Evolutionary conservation across 2,329 filamentous ascomycete genomes (phyloP).

Genomic region (Fusarium zealandicum): DNA sequence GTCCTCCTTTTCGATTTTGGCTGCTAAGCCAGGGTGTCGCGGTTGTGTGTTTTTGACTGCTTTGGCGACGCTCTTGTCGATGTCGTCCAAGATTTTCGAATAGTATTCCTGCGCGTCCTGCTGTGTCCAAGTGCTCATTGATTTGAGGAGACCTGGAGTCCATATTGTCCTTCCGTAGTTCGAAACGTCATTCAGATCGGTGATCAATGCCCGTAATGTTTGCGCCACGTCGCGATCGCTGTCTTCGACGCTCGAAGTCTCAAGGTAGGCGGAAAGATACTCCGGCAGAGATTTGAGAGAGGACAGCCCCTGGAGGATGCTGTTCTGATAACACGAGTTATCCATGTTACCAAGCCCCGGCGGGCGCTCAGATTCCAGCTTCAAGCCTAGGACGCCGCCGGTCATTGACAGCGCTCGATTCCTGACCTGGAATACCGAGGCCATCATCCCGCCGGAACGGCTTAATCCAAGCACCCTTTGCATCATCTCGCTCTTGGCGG

Average conservation of each 20-base stretch:
- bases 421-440: constrained; percentile 64
- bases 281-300: constrained; percentile 73
- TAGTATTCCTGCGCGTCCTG: constrained; percentile 99
- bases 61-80: constrained; percentile 77
- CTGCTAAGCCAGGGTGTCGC: constrained; percentile 50
- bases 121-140: constrained; percentile 93
- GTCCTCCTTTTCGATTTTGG: constrained; percentile 51
- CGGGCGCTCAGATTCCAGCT: constrained; percentile 54
- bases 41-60: constrained; percentile 46
- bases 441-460: constrained; percentile 59
- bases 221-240: constrained; percentile 50
- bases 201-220: constrained; percentile 69
- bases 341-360: constrained; percentile 87
- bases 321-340: constrained; percentile 98
- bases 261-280: constrained; percentile 64
- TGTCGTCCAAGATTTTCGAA: constrained; percentile 83
- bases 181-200: constrained; percentile 70
- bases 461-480: constrained; percentile 68
- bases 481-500: constrained; percentile 70
- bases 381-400: constrained; percentile 50
- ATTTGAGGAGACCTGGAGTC: constrained; percentile 83
- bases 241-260: constrained; percentile 39
- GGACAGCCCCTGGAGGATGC: constrained; percentile 84
- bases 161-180: constrained; percentile 81
- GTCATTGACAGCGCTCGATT: constrained; percentile 64